Evolutionary conservation across 495 filamentous ascomycete species (phyloP).

Genomic region (Neurospora sp.): DNA sequence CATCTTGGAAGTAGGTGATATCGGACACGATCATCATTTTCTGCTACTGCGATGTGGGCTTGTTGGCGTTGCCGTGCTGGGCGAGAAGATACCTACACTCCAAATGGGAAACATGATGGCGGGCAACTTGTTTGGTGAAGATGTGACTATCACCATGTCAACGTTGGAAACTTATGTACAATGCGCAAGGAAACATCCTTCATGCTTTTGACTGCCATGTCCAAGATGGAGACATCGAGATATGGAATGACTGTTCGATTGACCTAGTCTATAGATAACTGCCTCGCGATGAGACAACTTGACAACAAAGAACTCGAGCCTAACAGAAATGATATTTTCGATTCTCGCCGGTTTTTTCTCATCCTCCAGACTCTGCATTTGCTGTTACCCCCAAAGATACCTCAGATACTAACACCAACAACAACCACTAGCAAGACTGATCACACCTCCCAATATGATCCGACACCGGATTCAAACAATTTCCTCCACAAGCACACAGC

Average conservation of each 20-base stretch:
- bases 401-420: not conserved
- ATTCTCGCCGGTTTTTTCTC: not conserved
- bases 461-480: conserved; percentile 24
- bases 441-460: conserved; percentile 25
- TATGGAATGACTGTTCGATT: not conserved
- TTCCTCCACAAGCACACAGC: conserved; percentile 28
- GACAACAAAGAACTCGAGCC: not conserved
- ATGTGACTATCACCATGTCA: no score
- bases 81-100: no score
- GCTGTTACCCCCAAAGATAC: not conserved
- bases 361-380: not conserved
- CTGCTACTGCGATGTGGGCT: no score
- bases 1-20: no score
- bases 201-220: no score
- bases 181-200: no score
- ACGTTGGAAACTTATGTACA: no score
- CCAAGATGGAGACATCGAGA: no score
- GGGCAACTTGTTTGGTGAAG: no score
- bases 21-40: no score
- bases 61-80: no score
- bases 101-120: no score
- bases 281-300: not conserved
- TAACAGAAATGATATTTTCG: not conserved
- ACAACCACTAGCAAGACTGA: conserved; percentile 8
- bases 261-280: not conserved